A percentile compares a stretch with the other conserved stretches of the same genome.
Conservation (phyloP, 371 early-diverging fungal species). For the Saksenaea oblongispora region DNA sequence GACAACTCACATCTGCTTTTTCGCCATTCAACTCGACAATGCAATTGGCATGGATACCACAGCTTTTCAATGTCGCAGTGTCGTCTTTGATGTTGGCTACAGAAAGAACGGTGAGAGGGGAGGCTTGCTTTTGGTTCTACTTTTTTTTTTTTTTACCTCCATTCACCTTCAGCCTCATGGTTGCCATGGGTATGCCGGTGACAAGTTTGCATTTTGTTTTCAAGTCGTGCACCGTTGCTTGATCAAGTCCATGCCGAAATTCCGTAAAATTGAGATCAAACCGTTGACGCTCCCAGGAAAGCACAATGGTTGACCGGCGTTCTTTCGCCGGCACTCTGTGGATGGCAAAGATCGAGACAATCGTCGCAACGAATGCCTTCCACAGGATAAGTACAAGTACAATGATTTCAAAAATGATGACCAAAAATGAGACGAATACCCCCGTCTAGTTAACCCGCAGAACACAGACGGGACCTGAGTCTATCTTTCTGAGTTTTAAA, state of each 20-base stretch:
- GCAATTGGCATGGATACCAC: conserved; percentile 54
- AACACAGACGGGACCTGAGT: background rate
- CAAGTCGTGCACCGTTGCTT: conserved; percentile 40
- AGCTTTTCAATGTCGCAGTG: conserved; percentile 53
- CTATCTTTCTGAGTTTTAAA: background rate
- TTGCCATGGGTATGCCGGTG: conserved; percentile 48
- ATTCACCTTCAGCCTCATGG: conserved; percentile 45
- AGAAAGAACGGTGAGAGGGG: background rate
- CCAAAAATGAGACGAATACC: background rate
- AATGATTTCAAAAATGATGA: background rate
- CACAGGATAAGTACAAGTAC: conserved; percentile 18
- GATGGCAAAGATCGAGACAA: conserved; percentile 41
- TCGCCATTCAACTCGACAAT: conserved; percentile 55
- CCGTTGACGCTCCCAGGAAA: conserved; percentile 36
- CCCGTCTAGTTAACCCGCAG: background rate
- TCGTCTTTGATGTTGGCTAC: conserved; percentile 66
- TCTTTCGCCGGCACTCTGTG: conserved; percentile 38
- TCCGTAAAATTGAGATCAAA: conserved; percentile 40
- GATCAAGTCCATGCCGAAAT: conserved; percentile 31
- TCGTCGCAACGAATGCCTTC: conserved; percentile 28
- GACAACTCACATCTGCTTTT: conserved; percentile 50
- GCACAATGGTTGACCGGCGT: conserved; percentile 27
- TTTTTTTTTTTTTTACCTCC: conserved; percentile 35
- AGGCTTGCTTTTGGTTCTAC: no score
- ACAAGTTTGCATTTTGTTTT: conserved; percentile 42